Evolutionary conservation across 352 stramenopile genomes (phyloP).

Genomic region (Saprolegnia parasitica): DNA sequence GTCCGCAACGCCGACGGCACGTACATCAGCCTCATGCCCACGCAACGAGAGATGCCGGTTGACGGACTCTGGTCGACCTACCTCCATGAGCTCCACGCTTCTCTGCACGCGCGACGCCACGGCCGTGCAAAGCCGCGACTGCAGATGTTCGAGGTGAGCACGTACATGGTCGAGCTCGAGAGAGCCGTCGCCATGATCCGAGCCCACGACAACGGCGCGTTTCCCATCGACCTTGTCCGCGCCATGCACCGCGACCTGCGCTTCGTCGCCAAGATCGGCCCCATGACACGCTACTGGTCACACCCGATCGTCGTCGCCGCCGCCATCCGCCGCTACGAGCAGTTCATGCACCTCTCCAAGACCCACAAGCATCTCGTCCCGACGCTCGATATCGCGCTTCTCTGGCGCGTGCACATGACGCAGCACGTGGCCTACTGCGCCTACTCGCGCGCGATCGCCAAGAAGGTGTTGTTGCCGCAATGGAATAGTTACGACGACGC

Average conservation of each 20-base stretch:
- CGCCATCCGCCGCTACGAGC: conserved; percentile 3
- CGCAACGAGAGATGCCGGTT: neutral
- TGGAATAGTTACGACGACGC: neutral
- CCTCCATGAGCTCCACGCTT: neutral
- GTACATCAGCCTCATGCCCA: neutral
- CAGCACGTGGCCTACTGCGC: neutral
- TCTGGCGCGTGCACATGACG: neutral
- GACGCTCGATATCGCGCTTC: neutral
- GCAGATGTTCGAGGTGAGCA: neutral
- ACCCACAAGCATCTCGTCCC: neutral
- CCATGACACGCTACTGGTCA: neutral
- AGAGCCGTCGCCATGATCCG: neutral
- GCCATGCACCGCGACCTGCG: neutral
- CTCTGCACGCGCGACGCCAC: neutral
- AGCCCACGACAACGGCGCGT: neutral
- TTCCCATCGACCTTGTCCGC: conserved; percentile 1
- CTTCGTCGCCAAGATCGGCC: neutral
- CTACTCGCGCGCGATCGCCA: neutral
- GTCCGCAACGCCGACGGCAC: neutral
- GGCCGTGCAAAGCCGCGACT: neutral
- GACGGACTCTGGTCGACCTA: neutral
- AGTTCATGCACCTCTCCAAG: neutral
- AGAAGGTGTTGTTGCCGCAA: neutral
- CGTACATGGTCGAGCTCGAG: neutral
- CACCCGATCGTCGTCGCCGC: neutral